Evolutionary conservation across 2,329 filamentous ascomycete genomes (phyloP).

Genomic region (Hypoxylon sp.): DNA sequence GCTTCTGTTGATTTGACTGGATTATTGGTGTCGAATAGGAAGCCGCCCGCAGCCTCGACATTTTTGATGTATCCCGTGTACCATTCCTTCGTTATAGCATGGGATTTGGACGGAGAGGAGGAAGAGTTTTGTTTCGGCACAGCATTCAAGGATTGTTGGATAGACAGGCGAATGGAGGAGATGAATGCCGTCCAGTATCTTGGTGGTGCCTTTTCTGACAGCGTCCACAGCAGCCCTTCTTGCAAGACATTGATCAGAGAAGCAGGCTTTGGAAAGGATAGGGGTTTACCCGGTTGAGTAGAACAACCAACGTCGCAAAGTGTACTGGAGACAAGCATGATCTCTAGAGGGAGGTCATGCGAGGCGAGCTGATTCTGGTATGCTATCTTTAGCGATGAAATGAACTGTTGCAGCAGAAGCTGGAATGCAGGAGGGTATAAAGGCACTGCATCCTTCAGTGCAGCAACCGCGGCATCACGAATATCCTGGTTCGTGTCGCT

Average conservation of each 20-base stretch:
- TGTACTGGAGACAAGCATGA: slow-evolving; percentile 52
- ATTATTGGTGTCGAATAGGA: slow-evolving; percentile 26
- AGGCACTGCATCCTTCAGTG: slow-evolving; percentile 40
- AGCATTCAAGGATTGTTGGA: slow-evolving; percentile 29
- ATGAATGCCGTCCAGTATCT: slow-evolving; percentile 42
- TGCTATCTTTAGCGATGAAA: slow-evolving; percentile 38
- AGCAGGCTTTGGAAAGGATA: slow-evolving; percentile 52
- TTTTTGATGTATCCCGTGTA: slow-evolving; percentile 20
- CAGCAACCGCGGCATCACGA: slow-evolving; percentile 38
- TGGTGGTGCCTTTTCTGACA: slow-evolving; percentile 34
- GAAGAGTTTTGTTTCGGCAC: not conserved
- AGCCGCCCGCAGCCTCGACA: slow-evolving; percentile 24
- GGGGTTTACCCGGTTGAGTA: slow-evolving; percentile 43
- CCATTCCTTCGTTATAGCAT: slow-evolving; percentile 34
- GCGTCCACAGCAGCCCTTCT: slow-evolving; percentile 36
- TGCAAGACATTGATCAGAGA: slow-evolving; percentile 49
- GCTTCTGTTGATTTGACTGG: slow-evolving; percentile 26
- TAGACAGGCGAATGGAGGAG: slow-evolving; percentile 40
- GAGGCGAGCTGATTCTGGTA: slow-evolving; percentile 30
- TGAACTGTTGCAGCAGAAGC: slow-evolving; percentile 41
- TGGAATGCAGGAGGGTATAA: slow-evolving; percentile 43
- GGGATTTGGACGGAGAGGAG: slow-evolving; percentile 3
- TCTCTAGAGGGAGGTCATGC: slow-evolving; percentile 31
- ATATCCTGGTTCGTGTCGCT: slow-evolving; percentile 33
- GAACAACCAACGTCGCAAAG: slow-evolving; percentile 61